phyloP scores from a whole-genome alignment of 2,329 filamentous ascomycete species.

The Penicillium sp. region DNA sequence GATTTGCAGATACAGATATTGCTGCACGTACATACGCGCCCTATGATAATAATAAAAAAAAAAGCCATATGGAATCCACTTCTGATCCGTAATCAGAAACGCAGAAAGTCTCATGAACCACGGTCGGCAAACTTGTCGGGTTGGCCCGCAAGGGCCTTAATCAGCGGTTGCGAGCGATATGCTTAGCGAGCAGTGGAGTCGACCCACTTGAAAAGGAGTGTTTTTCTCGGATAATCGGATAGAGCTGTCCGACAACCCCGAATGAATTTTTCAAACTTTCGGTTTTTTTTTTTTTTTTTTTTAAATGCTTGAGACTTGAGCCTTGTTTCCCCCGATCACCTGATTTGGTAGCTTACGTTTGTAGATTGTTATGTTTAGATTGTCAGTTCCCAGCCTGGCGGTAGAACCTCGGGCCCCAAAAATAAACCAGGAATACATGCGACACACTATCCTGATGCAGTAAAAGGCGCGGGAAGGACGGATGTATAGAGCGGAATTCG shows the following conservation, averaged over 20 bases:
- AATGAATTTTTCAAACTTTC: not conserved
- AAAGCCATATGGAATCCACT: not conserved
- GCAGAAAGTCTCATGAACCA: conserved; percentile 13
- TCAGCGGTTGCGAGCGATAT: conserved; percentile 15
- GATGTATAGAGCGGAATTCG: conserved; percentile 8
- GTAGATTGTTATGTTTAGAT: not conserved
- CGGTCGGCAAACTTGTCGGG: conserved; percentile 23
- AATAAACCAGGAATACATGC: not conserved
- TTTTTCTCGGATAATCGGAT: conserved; percentile 23
- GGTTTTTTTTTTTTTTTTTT: not conserved
- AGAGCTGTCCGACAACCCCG: not conserved
- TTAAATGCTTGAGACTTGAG: not conserved
- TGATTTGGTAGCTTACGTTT: not conserved
- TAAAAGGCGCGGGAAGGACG: conserved; percentile 11
- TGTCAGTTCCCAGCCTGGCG: not conserved
- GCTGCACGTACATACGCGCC: not conserved
- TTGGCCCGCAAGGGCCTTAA: conserved; percentile 22
- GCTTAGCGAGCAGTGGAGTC: conserved; percentile 25
- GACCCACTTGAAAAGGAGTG: conserved; percentile 19
- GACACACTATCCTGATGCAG: conserved; percentile 9
- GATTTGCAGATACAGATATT: not conserved
- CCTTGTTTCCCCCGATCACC: not conserved
- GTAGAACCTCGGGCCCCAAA: not conserved
- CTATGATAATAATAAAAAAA: not conserved
- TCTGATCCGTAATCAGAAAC: not conserved